Conservation (phyloP, 768 basidiomycete genomes). For the Podaxis carcinomalis region DNA sequence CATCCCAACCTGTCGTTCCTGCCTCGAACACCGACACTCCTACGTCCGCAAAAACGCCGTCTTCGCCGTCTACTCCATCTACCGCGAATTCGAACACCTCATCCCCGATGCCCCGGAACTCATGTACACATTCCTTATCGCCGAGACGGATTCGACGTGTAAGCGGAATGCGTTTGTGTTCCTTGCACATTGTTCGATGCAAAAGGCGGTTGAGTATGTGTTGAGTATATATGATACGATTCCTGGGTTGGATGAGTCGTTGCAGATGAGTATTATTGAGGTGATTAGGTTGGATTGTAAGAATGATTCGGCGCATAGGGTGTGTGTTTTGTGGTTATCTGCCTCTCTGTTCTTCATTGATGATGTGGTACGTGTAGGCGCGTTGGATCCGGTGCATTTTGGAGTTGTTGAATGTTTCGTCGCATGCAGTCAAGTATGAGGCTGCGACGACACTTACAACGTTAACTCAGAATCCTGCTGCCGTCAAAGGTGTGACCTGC, state of each 20-base stretch:
- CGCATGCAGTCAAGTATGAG: constrained; percentile 95
- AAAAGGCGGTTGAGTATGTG: constrained; percentile 90
- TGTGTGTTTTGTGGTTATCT: constrained; percentile 31
- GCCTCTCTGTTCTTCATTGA: background rate
- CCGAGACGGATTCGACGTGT: constrained; percentile 94
- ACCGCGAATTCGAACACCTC: constrained; percentile 89
- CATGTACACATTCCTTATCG: constrained; percentile 92
- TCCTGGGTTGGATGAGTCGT: constrained; percentile 76
- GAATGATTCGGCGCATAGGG: constrained; percentile 76
- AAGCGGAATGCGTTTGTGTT: constrained; percentile 98
- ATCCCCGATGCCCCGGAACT: constrained; percentile 96
- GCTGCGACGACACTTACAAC: constrained; percentile 93
- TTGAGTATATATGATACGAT: constrained; percentile 83
- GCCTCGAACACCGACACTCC: constrained; percentile 95
- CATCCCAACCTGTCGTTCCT: constrained; percentile 87
- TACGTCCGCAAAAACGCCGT: constrained; percentile 99
- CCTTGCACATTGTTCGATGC: constrained; percentile 80
- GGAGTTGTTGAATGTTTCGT: constrained; percentile 83
- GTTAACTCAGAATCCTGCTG: constrained; percentile 92
- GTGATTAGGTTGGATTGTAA: constrained; percentile 89
- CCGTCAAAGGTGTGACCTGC: constrained; percentile 73
- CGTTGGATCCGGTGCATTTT: constrained; percentile 93
- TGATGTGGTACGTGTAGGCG: constrained; percentile 40
- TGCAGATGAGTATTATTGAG: constrained; percentile 96
- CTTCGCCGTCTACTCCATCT: constrained; percentile 92